Conservation (phyloP, 2,329 filamentous ascomycete species). For the Neofusicoccum umdonicola region DNA sequence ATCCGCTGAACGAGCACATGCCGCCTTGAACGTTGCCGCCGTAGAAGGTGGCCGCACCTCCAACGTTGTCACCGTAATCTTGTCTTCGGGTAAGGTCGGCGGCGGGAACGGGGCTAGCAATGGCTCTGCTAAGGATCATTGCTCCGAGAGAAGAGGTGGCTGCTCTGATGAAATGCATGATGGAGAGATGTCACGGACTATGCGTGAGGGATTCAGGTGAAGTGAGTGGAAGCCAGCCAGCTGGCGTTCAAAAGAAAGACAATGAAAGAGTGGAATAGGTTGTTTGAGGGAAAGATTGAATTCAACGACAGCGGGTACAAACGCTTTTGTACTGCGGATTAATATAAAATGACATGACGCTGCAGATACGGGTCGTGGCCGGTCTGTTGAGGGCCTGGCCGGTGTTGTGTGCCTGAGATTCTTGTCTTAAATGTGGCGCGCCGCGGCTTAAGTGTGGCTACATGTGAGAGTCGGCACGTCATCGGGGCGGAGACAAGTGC, state of each 20-base stretch:
- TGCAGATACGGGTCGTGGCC: neutral
- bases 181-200: neutral
- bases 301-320: neutral
- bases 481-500: too few relatives aligned
- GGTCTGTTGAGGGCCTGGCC: too few relatives aligned
- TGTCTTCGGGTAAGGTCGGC: neutral
- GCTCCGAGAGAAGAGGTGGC: neutral
- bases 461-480: neutral
- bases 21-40: conserved; percentile 53
- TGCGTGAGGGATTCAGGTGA: neutral
- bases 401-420: too few relatives aligned
- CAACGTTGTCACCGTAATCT: too few relatives aligned
- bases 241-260: too few relatives aligned
- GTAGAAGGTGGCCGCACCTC: conserved; percentile 35
- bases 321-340: neutral
- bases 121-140: neutral
- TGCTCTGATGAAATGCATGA: neutral
- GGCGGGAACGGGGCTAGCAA: neutral
- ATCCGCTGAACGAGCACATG: conserved; percentile 62
- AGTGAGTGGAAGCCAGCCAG: neutral
- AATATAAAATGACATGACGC: neutral
- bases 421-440: neutral
- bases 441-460: neutral
- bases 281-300: neutral
- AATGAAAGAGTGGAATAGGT: too few relatives aligned